Evolutionary conservation across 441 rosid genomes (phyloP), one percentile per base, ranked within the genome.

Genomic region (Arabidopsis hybrid): DNA sequence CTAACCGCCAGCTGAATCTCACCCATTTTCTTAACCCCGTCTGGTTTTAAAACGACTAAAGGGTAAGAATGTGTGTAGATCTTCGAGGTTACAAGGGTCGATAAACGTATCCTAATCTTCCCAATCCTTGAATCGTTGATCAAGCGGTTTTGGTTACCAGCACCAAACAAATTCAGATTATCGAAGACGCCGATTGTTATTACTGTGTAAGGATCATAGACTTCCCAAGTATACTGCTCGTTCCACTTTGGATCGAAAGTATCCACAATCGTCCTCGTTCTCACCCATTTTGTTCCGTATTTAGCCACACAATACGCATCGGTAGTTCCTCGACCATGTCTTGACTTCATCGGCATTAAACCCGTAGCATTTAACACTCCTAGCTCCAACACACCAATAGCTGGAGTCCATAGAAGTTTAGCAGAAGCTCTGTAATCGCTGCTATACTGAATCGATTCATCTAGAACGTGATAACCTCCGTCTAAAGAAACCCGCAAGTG

Each of bases 181-280:
- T 87, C 88, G 35, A 87, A 84, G 58, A 87, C 86, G 14, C 86
- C 88, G 18, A 87, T 76, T 12, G 84, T 85, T 42, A 85, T 42
- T 5, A 85, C 86, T 0, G 88, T 85, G 66, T 77, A 79, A 6
- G 86, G 91, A 82, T 85, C 91, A 78, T 78, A 87, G 42, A 87
- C 89, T 61, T 87, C 91, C 89, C 91, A 87, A 16, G 89, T 83
- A 69, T 85, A 87, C 67, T 87, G 89, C 62, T 87, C 89, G 9
- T 87, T 84, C 89, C 91, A 87, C 59, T 81, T 78, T 0, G 89
- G 89, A 1, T 59, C 74, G 7, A 80, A 78, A 7, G 76, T 80
- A 17, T 80, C 74, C 0, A 80, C 74, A 13, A 80, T 71, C 0
- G 82, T 83, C 71, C 80, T 77, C 18, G 85, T 80, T 56, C 82